Conservation (phyloP, 768 basidiomycete genomes). For the Auriscalpium vulgare region DNA sequence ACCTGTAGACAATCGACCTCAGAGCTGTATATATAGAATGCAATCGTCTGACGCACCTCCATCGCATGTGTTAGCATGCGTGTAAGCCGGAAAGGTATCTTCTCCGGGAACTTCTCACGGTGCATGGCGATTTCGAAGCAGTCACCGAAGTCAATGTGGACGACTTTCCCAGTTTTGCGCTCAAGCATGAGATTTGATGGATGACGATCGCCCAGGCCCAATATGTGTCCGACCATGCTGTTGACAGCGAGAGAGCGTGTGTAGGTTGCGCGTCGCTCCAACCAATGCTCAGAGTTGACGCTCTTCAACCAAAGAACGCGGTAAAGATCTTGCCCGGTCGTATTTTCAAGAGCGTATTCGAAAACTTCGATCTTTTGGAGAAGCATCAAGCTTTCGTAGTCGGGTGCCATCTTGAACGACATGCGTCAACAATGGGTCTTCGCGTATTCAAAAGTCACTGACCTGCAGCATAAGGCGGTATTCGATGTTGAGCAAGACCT, state of each 20-base stretch:
- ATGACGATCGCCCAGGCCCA: conserved; percentile 96
- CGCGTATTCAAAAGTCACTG: neutral
- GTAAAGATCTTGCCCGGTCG: conserved; percentile 96
- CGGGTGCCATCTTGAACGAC: conserved; percentile 86
- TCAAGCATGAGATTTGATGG: conserved; percentile 93
- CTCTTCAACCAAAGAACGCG: conserved; percentile 96
- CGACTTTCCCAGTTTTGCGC: conserved; percentile 86
- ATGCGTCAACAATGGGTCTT: neutral
- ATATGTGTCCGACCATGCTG: conserved; percentile 98
- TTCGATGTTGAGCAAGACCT: conserved; percentile 95
- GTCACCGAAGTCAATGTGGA: conserved; percentile 97
- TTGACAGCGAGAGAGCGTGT: conserved; percentile 93
- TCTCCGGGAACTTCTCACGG: conserved; percentile 98
- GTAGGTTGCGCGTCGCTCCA: conserved; percentile 92
- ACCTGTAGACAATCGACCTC: conserved; percentile 45
- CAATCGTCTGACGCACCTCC: conserved; percentile 59
- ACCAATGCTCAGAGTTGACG: conserved; percentile 92
- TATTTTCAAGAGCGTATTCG: conserved; percentile 96
- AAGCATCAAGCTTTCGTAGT: conserved; percentile 89
- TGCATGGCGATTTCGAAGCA: conserved; percentile 99
- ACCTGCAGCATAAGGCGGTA: conserved; percentile 98
- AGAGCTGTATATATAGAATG: neutral
- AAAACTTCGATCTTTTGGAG: conserved; percentile 99
- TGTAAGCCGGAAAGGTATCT: conserved; percentile 95
- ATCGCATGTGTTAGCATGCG: conserved; percentile 98